Conservation (phyloP, 805 yeast genomes). For the Barnettozyma botsteinii region DNA sequence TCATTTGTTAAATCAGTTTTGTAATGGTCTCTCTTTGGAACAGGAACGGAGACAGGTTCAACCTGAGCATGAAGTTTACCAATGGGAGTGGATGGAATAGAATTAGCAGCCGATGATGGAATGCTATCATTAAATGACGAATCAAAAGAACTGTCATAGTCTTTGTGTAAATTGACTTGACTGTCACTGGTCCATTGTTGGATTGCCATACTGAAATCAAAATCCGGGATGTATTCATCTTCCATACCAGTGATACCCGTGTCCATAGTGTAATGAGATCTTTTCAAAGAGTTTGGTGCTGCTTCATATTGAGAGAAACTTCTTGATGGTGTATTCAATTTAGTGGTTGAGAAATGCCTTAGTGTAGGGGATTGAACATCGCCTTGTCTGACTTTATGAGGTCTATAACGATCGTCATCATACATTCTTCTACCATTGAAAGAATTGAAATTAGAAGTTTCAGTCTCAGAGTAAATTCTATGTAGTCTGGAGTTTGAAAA, state of each 20-base stretch:
- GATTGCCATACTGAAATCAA: conserved; percentile 48
- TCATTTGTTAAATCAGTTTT: conserved; percentile 19
- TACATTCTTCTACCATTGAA: conserved; percentile 48
- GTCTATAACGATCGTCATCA: conserved; percentile 49
- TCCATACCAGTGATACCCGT: conserved; percentile 41
- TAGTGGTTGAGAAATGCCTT: conserved; percentile 2
- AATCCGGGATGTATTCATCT: conserved; percentile 74
- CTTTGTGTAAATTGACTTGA: conserved; percentile 3
- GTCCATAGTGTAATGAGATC: conserved; percentile 2
- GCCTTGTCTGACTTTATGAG: conserved; percentile 22
- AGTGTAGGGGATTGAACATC: conserved; percentile 5
- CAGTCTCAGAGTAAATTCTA: conserved; percentile 61
- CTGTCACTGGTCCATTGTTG: conserved; percentile 36
- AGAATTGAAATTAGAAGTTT: conserved; percentile 52
- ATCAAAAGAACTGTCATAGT: conserved; percentile 13
- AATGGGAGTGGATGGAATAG: conserved; percentile 19
- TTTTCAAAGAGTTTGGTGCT: conserved; percentile 4
- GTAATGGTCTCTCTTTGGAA: conserved; percentile 10
- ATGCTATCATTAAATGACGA: conserved; percentile 12
- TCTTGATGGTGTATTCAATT: conserved; percentile 8
- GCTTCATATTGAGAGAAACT: conserved; percentile 16
- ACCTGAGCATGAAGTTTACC: conserved; percentile 31
- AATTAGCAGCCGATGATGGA: conserved; percentile 14
- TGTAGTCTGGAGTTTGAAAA: conserved; percentile 31
- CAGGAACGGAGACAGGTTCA: conserved; percentile 33